Evolutionary conservation across 345 rosid species (phyloP).

Genomic region (Aurinia saxatilis): DNA sequence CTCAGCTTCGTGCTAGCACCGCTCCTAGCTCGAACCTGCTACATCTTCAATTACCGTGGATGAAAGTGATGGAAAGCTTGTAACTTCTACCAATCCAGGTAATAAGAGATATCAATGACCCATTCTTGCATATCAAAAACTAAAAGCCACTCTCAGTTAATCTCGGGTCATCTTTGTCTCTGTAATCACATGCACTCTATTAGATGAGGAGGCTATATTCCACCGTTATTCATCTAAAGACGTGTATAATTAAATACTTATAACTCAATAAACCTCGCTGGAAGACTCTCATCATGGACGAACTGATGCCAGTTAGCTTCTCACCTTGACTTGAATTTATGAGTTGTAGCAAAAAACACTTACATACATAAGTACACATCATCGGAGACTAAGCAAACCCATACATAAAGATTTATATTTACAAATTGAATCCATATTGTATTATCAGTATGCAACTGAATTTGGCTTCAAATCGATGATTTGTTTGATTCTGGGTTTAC

Average conservation of each 20-base stretch:
- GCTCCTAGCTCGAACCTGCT: no score
- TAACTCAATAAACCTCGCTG: slow-evolving; percentile 85
- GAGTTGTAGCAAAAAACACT: slow-evolving; percentile 92
- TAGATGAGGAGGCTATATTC: slow-evolving; percentile 8
- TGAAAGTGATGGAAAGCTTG: no score
- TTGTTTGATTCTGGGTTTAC: no score
- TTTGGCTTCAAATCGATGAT: no score
- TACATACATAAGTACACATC: slow-evolving; percentile 28
- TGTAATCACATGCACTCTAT: slow-evolving; percentile 19
- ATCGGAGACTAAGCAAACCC: slow-evolving; percentile 29
- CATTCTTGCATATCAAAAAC: slow-evolving; percentile 67
- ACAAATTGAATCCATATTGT: background rate
- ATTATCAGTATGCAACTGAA: slow-evolving; percentile 2
- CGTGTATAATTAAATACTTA: slow-evolving; percentile 36
- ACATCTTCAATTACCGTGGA: no score
- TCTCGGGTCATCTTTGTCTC: slow-evolving; percentile 79
- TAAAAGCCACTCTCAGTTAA: slow-evolving; percentile 95
- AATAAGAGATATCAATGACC: slow-evolving; percentile 17
- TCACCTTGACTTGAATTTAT: slow-evolving; percentile 77
- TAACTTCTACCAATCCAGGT: slow-evolving; percentile 11
- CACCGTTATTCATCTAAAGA: slow-evolving; percentile 4
- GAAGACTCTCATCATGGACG: slow-evolving; percentile 85
- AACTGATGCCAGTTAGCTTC: slow-evolving; percentile 57
- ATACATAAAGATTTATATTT: background rate
- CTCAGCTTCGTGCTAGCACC: no score